Evolutionary conservation across 2,329 filamentous ascomycete species (phyloP).

Genomic region (Aspergillus sp.): DNA sequence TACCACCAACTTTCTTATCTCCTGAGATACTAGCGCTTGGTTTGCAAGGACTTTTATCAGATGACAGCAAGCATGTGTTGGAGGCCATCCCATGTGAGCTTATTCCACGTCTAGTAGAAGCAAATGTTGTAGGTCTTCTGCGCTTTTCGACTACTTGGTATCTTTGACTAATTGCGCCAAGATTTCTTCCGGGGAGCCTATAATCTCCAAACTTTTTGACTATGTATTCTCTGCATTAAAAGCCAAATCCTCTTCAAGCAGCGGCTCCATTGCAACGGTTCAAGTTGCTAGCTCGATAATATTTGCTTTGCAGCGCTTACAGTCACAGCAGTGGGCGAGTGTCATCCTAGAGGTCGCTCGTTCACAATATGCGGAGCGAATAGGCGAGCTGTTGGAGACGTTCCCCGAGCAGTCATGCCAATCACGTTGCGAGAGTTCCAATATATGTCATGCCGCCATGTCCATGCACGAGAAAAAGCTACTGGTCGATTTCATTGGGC

Average conservation of each 20-base stretch:
- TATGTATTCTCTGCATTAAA: slow-evolving; percentile 19
- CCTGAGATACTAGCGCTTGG: slow-evolving; percentile 20
- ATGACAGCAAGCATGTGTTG: slow-evolving; percentile 15
- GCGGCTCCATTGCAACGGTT: slow-evolving; percentile 10
- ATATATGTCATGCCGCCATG: slow-evolving; percentile 14
- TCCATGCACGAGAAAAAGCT: slow-evolving; percentile 18
- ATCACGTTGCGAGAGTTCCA: slow-evolving; percentile 13
- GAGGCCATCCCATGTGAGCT: slow-evolving; percentile 16
- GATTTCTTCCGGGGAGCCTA: slow-evolving; percentile 15
- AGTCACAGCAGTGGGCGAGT: slow-evolving; percentile 5
- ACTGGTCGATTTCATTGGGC: slow-evolving; percentile 18
- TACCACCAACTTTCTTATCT: slow-evolving; percentile 17
- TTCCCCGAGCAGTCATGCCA: slow-evolving; percentile 15
- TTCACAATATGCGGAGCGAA: slow-evolving; percentile 9
- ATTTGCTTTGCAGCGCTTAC: slow-evolving; percentile 13
- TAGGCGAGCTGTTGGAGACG: slow-evolving; percentile 11
- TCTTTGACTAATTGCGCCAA: slow-evolving; percentile 10
- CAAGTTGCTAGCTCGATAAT: slow-evolving; percentile 21
- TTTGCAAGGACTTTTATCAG: slow-evolving; percentile 20
- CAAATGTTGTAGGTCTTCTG: slow-evolving; percentile 32
- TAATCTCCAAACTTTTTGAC: slow-evolving; percentile 16
- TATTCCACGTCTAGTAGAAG: slow-evolving; percentile 27
- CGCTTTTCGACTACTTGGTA: background rate
- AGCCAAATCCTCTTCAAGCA: background rate
- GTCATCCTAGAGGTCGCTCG: slow-evolving; percentile 7